Conservation (phyloP, 2,329 filamentous ascomycete genomes). For the Tothia fuscella region DNA sequence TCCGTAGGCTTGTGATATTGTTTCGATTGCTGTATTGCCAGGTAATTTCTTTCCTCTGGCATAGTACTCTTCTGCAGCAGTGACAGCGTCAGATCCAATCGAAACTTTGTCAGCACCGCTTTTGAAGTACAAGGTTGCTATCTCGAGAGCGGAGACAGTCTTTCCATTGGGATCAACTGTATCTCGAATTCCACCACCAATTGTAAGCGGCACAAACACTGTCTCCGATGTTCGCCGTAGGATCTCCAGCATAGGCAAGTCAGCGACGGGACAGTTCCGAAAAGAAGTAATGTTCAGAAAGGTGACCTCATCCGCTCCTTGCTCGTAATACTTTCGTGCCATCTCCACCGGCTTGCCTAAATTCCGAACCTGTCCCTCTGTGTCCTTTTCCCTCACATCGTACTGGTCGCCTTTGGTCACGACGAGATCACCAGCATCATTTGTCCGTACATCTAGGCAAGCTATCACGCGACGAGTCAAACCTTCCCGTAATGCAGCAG, state of each 20-base stretch:
- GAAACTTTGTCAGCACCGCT: slow-evolving; percentile 95
- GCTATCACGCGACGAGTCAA: slow-evolving; percentile 91
- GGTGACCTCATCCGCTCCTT: slow-evolving; percentile 91
- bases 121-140: slow-evolving; percentile 95
- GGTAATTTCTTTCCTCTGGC: slow-evolving; percentile 53
- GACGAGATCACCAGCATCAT: slow-evolving; percentile 87
- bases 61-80: slow-evolving; percentile 86
- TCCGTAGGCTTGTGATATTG: slow-evolving; percentile 85
- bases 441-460: slow-evolving; percentile 88
- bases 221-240: slow-evolving; percentile 74
- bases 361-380: slow-evolving; percentile 62
- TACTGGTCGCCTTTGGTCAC: slow-evolving; percentile 99
- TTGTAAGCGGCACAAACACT: slow-evolving; percentile 90
- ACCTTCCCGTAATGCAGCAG: slow-evolving; percentile 42
- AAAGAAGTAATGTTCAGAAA: slow-evolving; percentile 99
- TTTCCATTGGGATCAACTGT: slow-evolving; percentile 81
- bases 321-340: slow-evolving; percentile 86
- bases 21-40: slow-evolving; percentile 86
- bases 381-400: slow-evolving; percentile 82
- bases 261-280: slow-evolving; percentile 83
- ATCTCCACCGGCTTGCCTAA: slow-evolving; percentile 94
- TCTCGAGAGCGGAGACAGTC: slow-evolving; percentile 76
- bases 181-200: slow-evolving; percentile 91
- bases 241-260: slow-evolving; percentile 93
- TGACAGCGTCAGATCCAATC: slow-evolving; percentile 88